phyloP scores from a whole-genome alignment of 2,329 filamentous ascomycete genomes.

The Graphilbum ipis-grandicollis region DNA sequence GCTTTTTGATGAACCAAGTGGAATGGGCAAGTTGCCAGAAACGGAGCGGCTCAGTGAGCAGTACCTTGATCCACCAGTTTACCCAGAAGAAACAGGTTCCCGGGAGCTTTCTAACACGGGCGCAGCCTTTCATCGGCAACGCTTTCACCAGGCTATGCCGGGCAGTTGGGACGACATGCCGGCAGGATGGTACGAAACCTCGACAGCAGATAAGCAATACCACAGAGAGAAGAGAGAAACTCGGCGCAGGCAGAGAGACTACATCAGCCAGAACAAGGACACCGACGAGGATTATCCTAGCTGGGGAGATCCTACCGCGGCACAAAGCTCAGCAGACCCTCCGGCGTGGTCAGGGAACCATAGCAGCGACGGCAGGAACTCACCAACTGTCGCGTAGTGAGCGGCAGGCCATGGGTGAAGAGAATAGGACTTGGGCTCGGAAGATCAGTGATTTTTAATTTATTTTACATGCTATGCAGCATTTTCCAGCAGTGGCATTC shows the following conservation, averaged over 20 bases:
- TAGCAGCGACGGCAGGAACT: background rate
- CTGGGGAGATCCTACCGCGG: constrained; percentile 8
- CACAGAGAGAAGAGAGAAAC: background rate
- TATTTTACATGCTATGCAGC: no score
- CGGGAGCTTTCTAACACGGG: background rate
- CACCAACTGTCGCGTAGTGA: background rate
- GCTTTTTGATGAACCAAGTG: background rate
- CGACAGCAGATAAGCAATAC: background rate
- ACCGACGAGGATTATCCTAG: background rate
- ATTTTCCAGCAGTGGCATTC: no score
- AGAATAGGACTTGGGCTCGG: no score
- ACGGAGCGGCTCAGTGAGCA: no score
- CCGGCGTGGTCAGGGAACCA: background rate
- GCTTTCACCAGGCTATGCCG: constrained; percentile 1
- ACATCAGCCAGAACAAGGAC: background rate
- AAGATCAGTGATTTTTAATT: no score
- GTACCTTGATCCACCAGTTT: background rate
- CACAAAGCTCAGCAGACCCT: constrained; percentile 7
- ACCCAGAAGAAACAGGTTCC: background rate
- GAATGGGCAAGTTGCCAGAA: constrained; percentile 1
- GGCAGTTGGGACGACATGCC: constrained; percentile 2
- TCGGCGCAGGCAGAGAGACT: background rate
- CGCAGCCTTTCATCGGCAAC: background rate
- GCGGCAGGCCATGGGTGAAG: background rate
- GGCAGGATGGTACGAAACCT: background rate